Evolutionary conservation across 352 stramenopile species (phyloP), one percentile per base, ranked within the genome.

Genomic region (Phytophthora foliorum): DNA sequence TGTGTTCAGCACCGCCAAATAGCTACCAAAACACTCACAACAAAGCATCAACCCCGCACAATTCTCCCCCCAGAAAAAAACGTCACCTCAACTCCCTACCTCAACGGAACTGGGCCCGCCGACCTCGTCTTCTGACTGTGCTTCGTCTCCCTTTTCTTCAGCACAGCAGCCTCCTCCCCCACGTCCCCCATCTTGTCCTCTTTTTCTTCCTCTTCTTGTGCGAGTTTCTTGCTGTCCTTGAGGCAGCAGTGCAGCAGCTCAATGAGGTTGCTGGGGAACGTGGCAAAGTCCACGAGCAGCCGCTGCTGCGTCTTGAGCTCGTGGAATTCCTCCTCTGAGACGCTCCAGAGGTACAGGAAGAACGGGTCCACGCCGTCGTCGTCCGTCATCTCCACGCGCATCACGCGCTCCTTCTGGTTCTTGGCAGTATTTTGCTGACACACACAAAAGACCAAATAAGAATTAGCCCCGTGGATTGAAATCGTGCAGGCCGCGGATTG

Each of bases 301-400:
- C 83, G 80, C 76, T 98, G 95, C 66, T 98, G 93, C 57, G 93
- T 80, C 78, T 98, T 98, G 5, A 98, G 76, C 38, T 97, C 87
- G 67, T 98, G 94, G 69, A 98, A 98, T 67, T 98, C 93, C 69
- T 97, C 91, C 69, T 98, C 95, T 22, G 89, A 95, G 29, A 98
- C 95, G 67, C 97, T 94, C 79, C 95, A 94, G 14, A 95, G 79
- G 66, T 96, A 98, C 46, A 98, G 67, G 66, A 98, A 98, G 63
- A 93, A 98, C 59, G 92, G 88, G 56, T 98, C 92, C 5, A 69
- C 78, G 42, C 97, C 89, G 45, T 98, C 88, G 46, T 96, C 93
- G 67, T 98, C 91, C 14, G 95, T 98, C 39, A 98, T 91, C 72
- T 98, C 94, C 27, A 98, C 91, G 57, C 94, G 93, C 38, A 98